phyloP scores from a whole-genome alignment of 176 grass and related monocot genomes.

The Alopecurus myosuroides region DNA sequence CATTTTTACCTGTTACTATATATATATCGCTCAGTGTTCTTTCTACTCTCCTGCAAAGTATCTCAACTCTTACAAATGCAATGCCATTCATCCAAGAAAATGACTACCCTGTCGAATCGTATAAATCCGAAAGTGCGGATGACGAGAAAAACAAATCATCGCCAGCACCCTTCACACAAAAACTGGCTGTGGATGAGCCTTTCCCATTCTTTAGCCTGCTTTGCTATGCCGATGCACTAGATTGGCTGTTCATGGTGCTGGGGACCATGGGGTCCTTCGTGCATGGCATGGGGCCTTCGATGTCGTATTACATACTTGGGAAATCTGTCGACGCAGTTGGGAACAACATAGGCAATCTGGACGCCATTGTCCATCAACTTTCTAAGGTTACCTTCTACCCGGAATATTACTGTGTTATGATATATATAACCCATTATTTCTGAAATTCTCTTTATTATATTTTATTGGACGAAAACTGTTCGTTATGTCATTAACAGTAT shows the following conservation, averaged over 20 bases:
- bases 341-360: constrained; percentile 28
- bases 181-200: neutral
- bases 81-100: constrained; percentile 22
- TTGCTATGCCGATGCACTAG: constrained; percentile 38
- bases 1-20: constrained; percentile 11
- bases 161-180: neutral
- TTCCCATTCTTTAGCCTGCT: constrained; percentile 49
- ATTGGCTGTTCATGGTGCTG: constrained; percentile 50
- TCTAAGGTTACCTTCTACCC: constrained; percentile 27
- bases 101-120: neutral
- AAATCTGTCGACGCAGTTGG: constrained; percentile 40
- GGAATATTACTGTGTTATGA: neutral
- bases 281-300: constrained; percentile 48
- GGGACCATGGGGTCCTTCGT: constrained; percentile 48
- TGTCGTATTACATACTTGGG: constrained; percentile 50
- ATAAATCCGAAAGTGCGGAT: constrained; percentile 1
- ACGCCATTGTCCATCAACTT: constrained; percentile 37
- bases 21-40: neutral
- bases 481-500: constrained; percentile 9
- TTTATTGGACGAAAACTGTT: neutral
- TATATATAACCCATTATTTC: neutral
- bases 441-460: constrained; percentile 2
- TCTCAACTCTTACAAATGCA: constrained; percentile 10
- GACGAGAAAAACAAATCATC: neutral
- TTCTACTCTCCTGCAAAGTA: constrained; percentile 21